Conservation (phyloP, 768 basidiomycete genomes). For the Trametes sanguinea region DNA sequence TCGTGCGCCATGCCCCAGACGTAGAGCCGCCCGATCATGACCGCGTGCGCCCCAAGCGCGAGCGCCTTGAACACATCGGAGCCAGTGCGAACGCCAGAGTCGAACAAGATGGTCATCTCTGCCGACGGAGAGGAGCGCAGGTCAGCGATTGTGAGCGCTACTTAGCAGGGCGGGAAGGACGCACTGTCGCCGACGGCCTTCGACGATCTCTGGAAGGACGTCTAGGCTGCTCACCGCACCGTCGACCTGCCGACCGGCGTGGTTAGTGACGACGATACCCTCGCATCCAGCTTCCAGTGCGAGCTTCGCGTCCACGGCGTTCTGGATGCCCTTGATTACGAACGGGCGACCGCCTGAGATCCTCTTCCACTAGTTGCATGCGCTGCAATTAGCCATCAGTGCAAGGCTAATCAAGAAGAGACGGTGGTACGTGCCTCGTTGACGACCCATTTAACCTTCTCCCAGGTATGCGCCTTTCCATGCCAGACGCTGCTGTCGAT, state of each 20-base stretch:
- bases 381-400: neutral
- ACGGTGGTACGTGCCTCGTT: slow-evolving; percentile 35
- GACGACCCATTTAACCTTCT: slow-evolving; percentile 52
- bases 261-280: slow-evolving; percentile 58
- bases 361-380: slow-evolving; percentile 44
- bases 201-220: slow-evolving; percentile 49
- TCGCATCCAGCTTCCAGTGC: slow-evolving; percentile 50
- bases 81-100: slow-evolving; percentile 54
- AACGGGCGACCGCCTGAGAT: slow-evolving; percentile 52
- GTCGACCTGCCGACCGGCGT: slow-evolving; percentile 59
- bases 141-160: neutral
- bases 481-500: slow-evolving; percentile 51
- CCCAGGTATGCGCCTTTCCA: slow-evolving; percentile 55
- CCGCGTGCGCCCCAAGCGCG: slow-evolving; percentile 55
- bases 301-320: slow-evolving; percentile 47
- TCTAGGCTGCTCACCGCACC: slow-evolving; percentile 55
- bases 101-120: slow-evolving; percentile 54
- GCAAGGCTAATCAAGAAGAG: neutral
- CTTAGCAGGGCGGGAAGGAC: slow-evolving; percentile 18
- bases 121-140: neutral
- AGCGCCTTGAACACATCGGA: slow-evolving; percentile 59
- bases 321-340: slow-evolving; percentile 56
- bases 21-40: slow-evolving; percentile 50
- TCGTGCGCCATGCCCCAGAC: slow-evolving; percentile 57
- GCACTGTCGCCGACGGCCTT: slow-evolving; percentile 53